Percentiles rank a stretch among this genome's conserved stretches.
Conservation (phyloP, 2,329 filamentous ascomycete species). For the Dendryphion nanum region DNA sequence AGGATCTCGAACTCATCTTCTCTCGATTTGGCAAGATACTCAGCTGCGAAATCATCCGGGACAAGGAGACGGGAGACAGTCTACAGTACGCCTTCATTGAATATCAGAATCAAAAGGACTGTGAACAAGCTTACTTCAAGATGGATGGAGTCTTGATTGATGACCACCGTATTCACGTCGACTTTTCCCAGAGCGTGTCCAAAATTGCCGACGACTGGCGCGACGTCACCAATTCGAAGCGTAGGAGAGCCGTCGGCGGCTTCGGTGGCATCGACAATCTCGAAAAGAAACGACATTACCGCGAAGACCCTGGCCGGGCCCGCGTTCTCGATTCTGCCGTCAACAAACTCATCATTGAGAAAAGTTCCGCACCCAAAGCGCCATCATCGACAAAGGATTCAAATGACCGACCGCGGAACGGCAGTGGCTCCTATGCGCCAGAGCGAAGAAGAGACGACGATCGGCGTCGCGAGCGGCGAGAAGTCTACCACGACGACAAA, state of each 20-base stretch:
- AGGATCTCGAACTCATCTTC: slow-evolving; percentile 94
- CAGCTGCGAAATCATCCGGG: slow-evolving; percentile 93
- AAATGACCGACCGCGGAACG: not conserved
- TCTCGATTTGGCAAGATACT: slow-evolving; percentile 93
- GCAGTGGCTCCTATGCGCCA: not conserved
- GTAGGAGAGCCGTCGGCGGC: slow-evolving; percentile 62
- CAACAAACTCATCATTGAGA: slow-evolving; percentile 31
- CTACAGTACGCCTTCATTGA: slow-evolving; percentile 98
- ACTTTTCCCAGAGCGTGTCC: slow-evolving; percentile 92
- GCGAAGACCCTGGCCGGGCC: slow-evolving; percentile 26
- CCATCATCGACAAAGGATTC: not conserved
- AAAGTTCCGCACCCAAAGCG: slow-evolving; percentile 8
- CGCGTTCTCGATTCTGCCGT: slow-evolving; percentile 32
- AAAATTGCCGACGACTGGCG: slow-evolving; percentile 90
- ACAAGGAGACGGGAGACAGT: slow-evolving; percentile 90
- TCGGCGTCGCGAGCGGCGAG: slow-evolving; percentile 31
- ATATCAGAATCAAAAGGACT: slow-evolving; percentile 87
- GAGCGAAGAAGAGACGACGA: slow-evolving; percentile 7
- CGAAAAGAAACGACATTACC: slow-evolving; percentile 87
- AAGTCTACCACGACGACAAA: slow-evolving; percentile 38
- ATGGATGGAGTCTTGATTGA: slow-evolving; percentile 98
- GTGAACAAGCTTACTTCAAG: slow-evolving; percentile 95
- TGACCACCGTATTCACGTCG: slow-evolving; percentile 94
- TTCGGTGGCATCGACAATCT: slow-evolving; percentile 88
- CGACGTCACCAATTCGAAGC: slow-evolving; percentile 78